Evolutionary conservation across 1,284 basidiomycete genomes (phyloP).

Genomic region (Pholiota adiposa): DNA sequence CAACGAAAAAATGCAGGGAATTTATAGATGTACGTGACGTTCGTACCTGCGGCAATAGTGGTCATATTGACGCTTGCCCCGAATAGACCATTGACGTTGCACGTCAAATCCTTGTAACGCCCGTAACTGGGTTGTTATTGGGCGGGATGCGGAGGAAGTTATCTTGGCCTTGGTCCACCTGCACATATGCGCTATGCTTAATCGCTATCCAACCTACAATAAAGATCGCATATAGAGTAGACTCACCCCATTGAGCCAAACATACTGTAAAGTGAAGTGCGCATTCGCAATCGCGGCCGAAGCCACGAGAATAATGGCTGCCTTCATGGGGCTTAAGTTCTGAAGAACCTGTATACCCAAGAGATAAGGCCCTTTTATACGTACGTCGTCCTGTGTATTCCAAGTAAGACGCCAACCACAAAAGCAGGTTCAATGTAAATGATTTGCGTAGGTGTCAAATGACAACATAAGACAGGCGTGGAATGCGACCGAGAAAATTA

Average conservation of each 20-base stretch:
- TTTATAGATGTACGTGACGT: slow-evolving; percentile 40
- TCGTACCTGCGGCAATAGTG: slow-evolving; percentile 46
- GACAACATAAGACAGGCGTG: not conserved
- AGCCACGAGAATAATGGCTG: slow-evolving; percentile 34
- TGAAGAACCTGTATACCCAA: not conserved
- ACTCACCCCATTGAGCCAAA: slow-evolving; percentile 51
- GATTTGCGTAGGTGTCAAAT: not conserved
- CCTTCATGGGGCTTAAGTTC: slow-evolving; percentile 29
- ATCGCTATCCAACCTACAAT: not conserved
- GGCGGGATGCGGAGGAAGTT: slow-evolving; percentile 50
- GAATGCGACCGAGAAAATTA: not conserved
- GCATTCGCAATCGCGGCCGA: slow-evolving; percentile 45
- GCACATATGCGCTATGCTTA: not conserved
- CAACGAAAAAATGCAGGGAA: not conserved
- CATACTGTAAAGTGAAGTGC: slow-evolving; percentile 56
- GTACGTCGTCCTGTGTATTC: too few relatives aligned
- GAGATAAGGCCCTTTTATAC: not conserved
- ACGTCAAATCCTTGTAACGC: slow-evolving; percentile 54
- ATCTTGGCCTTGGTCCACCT: slow-evolving; percentile 50
- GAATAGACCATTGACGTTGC: slow-evolving; percentile 52
- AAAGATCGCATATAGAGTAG: too few relatives aligned
- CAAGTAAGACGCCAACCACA: not conserved
- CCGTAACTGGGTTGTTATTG: slow-evolving; percentile 56
- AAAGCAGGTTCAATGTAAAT: not conserved
- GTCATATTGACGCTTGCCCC: slow-evolving; percentile 43